Base-by-base conservation (phyloP, 768 basidiomycete species). In the Mycena polygramma region DNA sequence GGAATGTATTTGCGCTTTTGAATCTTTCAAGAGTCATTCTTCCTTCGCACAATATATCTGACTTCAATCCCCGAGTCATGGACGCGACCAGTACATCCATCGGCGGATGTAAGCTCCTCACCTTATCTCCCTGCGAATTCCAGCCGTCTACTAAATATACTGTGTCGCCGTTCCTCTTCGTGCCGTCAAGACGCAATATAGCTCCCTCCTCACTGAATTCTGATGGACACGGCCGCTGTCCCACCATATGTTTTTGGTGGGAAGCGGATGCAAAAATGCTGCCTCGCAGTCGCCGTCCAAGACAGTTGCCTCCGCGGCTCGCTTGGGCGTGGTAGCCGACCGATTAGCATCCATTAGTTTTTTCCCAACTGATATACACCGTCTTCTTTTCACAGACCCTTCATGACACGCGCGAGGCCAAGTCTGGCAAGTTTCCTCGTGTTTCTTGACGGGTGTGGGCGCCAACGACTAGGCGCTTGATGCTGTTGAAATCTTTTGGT, bases 121-220 rank as follows among this genome's bases (percentile, higher is more conserved):
- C 45, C 65, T 53, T 66, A 66, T 66, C 65, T 66, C 65, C 65
- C 65, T 66, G 30, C 55, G 57, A 64, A 64, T 35, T 35, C 46
- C 54, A 45, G 22, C 22, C 55, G 54, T 24, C 57, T 26, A 39
- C 65, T 52, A 59, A 66, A 59, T 30, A 58, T 66, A 51, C 54
- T n/a, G 46, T 57, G 24, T 26, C 48, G 41, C 41, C 14, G 14
- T 36, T 20, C 45, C 19, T 35, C 46, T 8, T 45, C 35, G 22
- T 66, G 57, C 37, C 57, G 51, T 53, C 30, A 30, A 30, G 30
- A 57, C 46, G n/a, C 43, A 60, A 53, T 39, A 59, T 52, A 37
- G 6, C 54, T 30, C 41, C 39, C 24, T 51, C 24, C 17, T 55
- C 55, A 5, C 35, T 43, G n/a, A 26, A 66, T 52, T 66, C 65